These are phyloP conservation scores for Neopestalotiopsis sp. DNA, from an alignment of 2,329 filamentous ascomycete genomes.

Conservation along the genomic window DNA sequence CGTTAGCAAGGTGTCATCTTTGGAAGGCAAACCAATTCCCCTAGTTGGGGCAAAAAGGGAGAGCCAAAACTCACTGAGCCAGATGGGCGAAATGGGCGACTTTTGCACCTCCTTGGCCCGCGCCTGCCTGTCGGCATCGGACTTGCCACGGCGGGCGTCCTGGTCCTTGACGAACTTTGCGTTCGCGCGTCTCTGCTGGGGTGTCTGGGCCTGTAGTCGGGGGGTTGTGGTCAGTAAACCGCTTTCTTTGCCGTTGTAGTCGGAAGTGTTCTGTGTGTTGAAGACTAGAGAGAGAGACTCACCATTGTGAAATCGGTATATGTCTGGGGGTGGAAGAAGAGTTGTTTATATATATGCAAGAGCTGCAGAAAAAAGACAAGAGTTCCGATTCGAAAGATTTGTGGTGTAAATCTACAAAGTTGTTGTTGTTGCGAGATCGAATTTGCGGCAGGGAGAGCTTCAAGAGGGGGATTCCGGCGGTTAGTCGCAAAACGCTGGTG, in stretches of 20 bases:
- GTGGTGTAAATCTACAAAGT: neutral
- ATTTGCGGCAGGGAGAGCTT: neutral
- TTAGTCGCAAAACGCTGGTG: neutral
- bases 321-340: conserved; percentile 8
- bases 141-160: conserved; percentile 76
- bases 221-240: neutral
- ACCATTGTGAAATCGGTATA: conserved; percentile 33
- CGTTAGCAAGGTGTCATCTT: neutral
- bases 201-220: conserved; percentile 73
- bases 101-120: conserved; percentile 58
- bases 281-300: conserved; percentile 8
- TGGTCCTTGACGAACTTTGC: conserved; percentile 77
- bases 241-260: neutral
- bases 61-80: conserved; percentile 58
- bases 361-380: too few relatives aligned
- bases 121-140: conserved; percentile 68
- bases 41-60: neutral
- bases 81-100: conserved; percentile 68
- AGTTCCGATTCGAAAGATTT: neutral
- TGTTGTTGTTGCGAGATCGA: neutral
- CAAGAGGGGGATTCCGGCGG: neutral
- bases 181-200: conserved; percentile 81
- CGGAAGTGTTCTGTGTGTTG: neutral
- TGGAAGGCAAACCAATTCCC: neutral
- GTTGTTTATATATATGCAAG: neutral